phyloP scores from a whole-genome alignment of 1,139 yeast genomes.

The Kodamaea fungicola region DNA sequence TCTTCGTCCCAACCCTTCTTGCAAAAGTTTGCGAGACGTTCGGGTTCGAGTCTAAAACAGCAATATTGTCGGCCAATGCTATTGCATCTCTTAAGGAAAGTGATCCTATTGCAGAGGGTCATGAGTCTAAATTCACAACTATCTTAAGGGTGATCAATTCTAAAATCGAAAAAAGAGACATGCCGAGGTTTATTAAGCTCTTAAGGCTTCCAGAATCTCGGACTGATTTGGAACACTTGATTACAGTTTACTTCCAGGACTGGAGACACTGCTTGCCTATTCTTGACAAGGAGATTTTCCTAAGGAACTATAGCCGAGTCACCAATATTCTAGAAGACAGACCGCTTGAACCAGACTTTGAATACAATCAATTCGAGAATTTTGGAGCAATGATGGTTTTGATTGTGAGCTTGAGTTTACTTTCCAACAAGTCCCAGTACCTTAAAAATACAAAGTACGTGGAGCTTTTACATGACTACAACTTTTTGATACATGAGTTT shows the following conservation, averaged over 20 bases:
- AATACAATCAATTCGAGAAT: constrained; percentile 39
- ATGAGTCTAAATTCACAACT: neutral
- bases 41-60: constrained; percentile 68
- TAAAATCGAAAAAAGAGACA: neutral
- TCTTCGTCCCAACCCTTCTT: constrained; percentile 66
- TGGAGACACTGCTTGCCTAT: constrained; percentile 77
- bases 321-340: constrained; percentile 36
- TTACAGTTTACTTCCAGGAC: constrained; percentile 65
- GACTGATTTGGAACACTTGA: constrained; percentile 53
- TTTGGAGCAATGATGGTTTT: constrained; percentile 61
- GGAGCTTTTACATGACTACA: constrained; percentile 41
- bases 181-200: constrained; percentile 34
- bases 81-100: constrained; percentile 63
- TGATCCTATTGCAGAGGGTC: constrained; percentile 1
- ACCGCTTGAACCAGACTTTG: constrained; percentile 16
- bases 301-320: constrained; percentile 52
- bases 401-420: constrained; percentile 57
- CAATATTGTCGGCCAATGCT: constrained; percentile 64
- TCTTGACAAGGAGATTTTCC: constrained; percentile 61
- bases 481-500: constrained; percentile 49
- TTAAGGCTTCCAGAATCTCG: constrained; percentile 51
- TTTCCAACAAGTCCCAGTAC: constrained; percentile 33
- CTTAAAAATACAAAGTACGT: constrained; percentile 21
- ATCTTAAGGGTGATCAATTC: neutral
- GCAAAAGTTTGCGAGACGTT: constrained; percentile 66